Base-by-base conservation (phyloP, 176 grass and related monocot genomes). In the Typha latifolia region DNA sequence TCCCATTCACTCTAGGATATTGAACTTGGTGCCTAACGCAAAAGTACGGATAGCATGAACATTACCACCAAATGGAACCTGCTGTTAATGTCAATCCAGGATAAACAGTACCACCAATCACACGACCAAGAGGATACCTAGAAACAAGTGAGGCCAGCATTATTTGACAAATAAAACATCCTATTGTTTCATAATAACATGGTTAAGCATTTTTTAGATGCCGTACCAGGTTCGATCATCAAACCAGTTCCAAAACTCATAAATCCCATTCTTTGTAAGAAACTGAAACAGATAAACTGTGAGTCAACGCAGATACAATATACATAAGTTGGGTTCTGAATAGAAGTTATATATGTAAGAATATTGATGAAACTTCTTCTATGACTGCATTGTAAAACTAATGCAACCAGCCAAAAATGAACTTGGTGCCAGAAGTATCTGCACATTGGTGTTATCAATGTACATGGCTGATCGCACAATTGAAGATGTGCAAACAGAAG, bases 201-300 rank as follows among this genome's bases (percentile, higher is more conserved):
- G 6, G 56, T 12, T 48, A 64, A 47, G 19, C 9, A 69, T 49
- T 62, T 37, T 65, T 63, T 79, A 49, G 63, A 63, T 5, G 48
- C 27, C 68, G 71, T 87, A 93, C 94, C 94, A 99, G 62, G 95
- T 99, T 71, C 95, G 85, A 65, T 99, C 95, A 71, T 99, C 95
- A 83, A 99, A 99, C 95, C 95, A 99, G 71, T 99, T 99, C 95
- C 89, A 99, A 70, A 99, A 99, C 61, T 99, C 95, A 5, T 94
- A 99, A 78, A 99, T 94, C 73, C 95, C 95, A 79, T 94, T 99
- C 89, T 99, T 99, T 47, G 89, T 86, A 67, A 99, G 70, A 79
- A 90, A 99, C 95, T 99, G 86, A 77, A 83, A 75, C 43, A 72
- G 12, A 16, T 26, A 12, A 70, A 69, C 4, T 62, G 3, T 47